Base-by-base conservation (phyloP, 768 basidiomycete species). In the Chlorophyllum brunneum region DNA sequence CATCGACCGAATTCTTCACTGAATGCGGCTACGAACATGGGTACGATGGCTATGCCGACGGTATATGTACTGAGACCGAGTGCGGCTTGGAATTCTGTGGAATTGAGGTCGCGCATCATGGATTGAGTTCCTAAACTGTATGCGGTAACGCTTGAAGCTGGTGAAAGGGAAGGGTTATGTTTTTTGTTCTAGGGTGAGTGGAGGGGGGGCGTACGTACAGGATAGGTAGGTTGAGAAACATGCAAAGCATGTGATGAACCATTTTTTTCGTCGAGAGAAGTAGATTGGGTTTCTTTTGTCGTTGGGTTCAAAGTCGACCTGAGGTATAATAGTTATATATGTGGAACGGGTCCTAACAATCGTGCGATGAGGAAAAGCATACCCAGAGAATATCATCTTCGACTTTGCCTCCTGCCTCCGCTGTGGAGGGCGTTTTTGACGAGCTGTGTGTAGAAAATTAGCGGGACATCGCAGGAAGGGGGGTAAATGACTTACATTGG, bases 1-100 rank as follows among this genome's bases (percentile, higher is more conserved):
- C 75, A 76, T 30, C 85, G 67, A 4, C 85, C 85, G 49, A 85
- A 78, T 57, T 87, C 85, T 59, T 87, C 85, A 57, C 83, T 84
- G 54, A 86, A 75, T 1, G 85, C 77, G 7, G 86, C 83, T 0
- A 82, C 76, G 6, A 86, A 67, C 7, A 87, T 77, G 0, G 86
- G 85, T 5, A 81, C 70, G 15, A 85, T 38, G 11, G 70, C 81
- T 52, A 85, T 86, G 4, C 84, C 84, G 6, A 86, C 61, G 0
- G 80, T 65, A 62, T 73, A 87, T n/a, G 80, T 66, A 46, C 72
- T 72, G 23, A 80, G 60, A 3, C 77, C 79, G 39, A 78, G 62
- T 1, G 74, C 75, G 1, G 76, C 76, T 49, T 72, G 66, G 24
- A 78, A 71, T 6, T 61, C 51, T 5, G 76, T 71, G 47, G 74